These are phyloP conservation scores for Rhizomucor miehei DNA, from an alignment of 371 early-diverging fungal species.

Conservation along the genomic window DNA sequence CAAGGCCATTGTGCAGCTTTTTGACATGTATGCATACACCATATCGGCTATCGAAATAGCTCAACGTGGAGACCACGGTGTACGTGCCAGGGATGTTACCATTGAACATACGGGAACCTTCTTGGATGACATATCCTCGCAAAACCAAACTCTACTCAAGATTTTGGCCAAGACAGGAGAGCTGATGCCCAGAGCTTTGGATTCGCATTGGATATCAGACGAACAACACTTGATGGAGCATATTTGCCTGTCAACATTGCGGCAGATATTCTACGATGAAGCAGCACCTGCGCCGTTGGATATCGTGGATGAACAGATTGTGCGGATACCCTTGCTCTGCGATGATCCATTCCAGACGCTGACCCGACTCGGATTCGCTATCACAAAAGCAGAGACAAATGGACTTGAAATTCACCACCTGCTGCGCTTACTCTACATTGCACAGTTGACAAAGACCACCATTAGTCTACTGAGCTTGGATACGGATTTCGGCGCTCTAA, in stretches of 20 bases:
- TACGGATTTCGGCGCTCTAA: neutral
- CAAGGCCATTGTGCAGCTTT: conserved; percentile 8
- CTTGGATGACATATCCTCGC: conserved; percentile 58
- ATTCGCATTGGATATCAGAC: conserved; percentile 25
- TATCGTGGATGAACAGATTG: neutral
- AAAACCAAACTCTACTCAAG: conserved; percentile 57
- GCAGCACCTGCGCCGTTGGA: neutral
- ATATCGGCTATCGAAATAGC: conserved; percentile 67
- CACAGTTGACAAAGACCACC: conserved; percentile 59
- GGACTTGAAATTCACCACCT: conserved; percentile 57
- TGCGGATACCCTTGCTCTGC: conserved; percentile 49
- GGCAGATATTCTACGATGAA: conserved; percentile 11
- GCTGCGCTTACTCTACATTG: conserved; percentile 58
- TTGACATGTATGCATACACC: conserved; percentile 58
- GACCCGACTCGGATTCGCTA: conserved; percentile 51
- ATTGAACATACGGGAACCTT: conserved; percentile 53
- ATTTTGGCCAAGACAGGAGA: conserved; percentile 57
- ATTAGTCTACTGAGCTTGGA: conserved; percentile 30
- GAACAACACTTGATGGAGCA: conserved; percentile 14
- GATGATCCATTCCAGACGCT: conserved; percentile 66
- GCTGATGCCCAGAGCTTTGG: conserved; percentile 30
- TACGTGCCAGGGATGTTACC: conserved; percentile 30
- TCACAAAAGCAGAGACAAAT: conserved; percentile 20
- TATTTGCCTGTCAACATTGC: conserved; percentile 11
- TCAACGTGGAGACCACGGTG: conserved; percentile 50